Percentiles rank a stretch among this genome's conserved stretches.
Evolutionary conservation across 768 basidiomycete species (phyloP).

Genomic region (Sarcodon aspratus): DNA sequence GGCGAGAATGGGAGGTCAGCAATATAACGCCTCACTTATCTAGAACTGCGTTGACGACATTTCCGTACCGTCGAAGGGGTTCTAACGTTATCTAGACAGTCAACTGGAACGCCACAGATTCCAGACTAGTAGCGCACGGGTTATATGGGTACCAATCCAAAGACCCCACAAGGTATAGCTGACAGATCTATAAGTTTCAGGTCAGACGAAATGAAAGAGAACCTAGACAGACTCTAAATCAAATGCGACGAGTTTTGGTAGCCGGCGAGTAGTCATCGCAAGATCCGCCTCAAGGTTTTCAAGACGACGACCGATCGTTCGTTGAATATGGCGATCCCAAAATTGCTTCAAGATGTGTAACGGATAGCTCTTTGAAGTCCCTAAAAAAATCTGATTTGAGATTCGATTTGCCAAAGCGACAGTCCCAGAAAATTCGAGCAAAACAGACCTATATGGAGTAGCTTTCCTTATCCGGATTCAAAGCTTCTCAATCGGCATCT

Average conservation of each 20-base stretch:
- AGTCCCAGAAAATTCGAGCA: too few relatives aligned
- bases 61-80: constrained; percentile 38
- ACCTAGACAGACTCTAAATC: constrained; percentile 54
- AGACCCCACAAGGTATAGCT: constrained; percentile 84
- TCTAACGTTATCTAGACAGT: constrained; percentile 19
- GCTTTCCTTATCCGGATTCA: too few relatives aligned
- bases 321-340: too few relatives aligned
- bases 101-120: not conserved
- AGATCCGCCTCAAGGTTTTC: not conserved
- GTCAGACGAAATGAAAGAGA: not conserved
- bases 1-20: not conserved
- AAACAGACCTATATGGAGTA: too few relatives aligned
- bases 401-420: too few relatives aligned
- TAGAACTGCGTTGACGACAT: constrained; percentile 34
- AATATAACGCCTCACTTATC: constrained; percentile 27
- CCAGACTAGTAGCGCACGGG: constrained; percentile 21
- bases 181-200: constrained; percentile 5
- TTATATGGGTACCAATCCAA: constrained; percentile 77
- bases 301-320: too few relatives aligned
- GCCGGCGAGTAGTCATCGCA: constrained; percentile 19
- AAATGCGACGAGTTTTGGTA: constrained; percentile 65
- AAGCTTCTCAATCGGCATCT: too few relatives aligned
- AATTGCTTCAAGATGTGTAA: too few relatives aligned
- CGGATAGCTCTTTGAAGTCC: too few relatives aligned
- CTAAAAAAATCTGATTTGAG: too few relatives aligned